Base-by-base conservation (phyloP, 768 basidiomycete genomes). In the Psilocybe cyanescens region DNA sequence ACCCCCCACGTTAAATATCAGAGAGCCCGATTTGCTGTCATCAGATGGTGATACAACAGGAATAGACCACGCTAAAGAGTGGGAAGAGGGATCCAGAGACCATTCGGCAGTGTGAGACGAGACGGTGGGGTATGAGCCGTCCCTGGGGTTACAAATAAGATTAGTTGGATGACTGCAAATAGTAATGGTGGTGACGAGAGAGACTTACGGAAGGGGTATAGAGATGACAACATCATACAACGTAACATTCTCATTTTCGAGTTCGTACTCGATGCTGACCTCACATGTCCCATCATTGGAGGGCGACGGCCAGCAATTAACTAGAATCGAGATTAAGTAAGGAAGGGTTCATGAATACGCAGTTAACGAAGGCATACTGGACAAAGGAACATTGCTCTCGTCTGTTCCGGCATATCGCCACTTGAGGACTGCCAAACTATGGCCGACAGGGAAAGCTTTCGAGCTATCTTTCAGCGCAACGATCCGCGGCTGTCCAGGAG, bases 261-360 rank as follows among this genome's bases (percentile, higher is more conserved):
- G 89, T 72, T 99, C 96, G 71, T 97, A 98, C 75, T 98, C 97
- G 64, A 99, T 93, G 75, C 92, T 96, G 61, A 99, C 93, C 65
- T 97, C 95, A 66, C 89, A 92, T 1, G 90, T 90, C n/a, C 95
- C 95, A 62, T 94, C 91, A 67, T 93, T 94, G 41, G 92, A 89
- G 5, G 93, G 91, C 11, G 94, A 89, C 11, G 96, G 97, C 96
- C 96, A 99, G 76, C 94, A 96, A 71, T 94, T 99, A 73, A 99
- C 96, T 95, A 31, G 8, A 35, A n/a, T 67, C n/a, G 24, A 24
- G 24, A 24, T 24, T 24, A 2, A 24, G 24, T 63, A 30, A 30
- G 6, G 17, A 29, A 28, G 14, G 4, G 37, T 41, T 41, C 47
- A 37, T 57, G 9, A 14, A 56, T 37, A 37, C 41, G 39, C 37